Conservation (phyloP, 345 rosid genomes). For the Brassica cretica region DNA sequence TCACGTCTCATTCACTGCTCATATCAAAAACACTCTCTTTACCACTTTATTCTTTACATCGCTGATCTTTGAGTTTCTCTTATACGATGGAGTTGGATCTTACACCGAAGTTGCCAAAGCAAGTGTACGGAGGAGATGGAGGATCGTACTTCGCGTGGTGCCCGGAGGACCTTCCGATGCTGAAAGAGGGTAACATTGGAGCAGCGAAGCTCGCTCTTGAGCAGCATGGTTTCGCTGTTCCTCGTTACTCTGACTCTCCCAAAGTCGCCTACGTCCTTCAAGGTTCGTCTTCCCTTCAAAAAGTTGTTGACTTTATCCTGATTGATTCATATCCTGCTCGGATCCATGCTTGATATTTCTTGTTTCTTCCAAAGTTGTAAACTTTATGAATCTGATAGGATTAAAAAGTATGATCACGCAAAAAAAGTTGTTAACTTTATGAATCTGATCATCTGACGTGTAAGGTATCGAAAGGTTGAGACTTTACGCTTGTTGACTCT, state of each 20-base stretch:
- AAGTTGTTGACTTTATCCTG: background rate
- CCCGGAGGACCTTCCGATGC: slow-evolving; percentile 79
- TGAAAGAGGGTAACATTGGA: slow-evolving; percentile 73
- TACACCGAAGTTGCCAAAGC: slow-evolving; percentile 70
- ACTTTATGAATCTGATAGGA: background rate
- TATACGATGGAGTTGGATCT: slow-evolving; percentile 74
- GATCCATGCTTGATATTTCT: slow-evolving; percentile 4
- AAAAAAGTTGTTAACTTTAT: background rate
- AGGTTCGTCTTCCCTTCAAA: slow-evolving; percentile 47
- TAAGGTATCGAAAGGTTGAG: slow-evolving; percentile 6
- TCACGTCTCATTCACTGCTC: slow-evolving; percentile 5
- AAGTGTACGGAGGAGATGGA: slow-evolving; percentile 67
- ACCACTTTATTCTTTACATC: slow-evolving; percentile 4
- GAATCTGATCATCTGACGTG: background rate
- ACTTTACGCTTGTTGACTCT: background rate
- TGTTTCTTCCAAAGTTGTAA: background rate
- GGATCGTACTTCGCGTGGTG: slow-evolving; percentile 83
- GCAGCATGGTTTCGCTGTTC: slow-evolving; percentile 81
- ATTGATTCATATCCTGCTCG: background rate
- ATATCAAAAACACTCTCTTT: background rate
- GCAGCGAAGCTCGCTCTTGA: slow-evolving; percentile 82
- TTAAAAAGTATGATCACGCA: background rate
- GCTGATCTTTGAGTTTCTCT: background rate
- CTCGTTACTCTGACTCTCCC: slow-evolving; percentile 82
- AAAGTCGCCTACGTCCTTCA: slow-evolving; percentile 91